Percentiles rank a stretch among this genome's conserved stretches.
Conservation (phyloP, 1,284 basidiomycete species). For the Tylopilus sp. region DNA sequence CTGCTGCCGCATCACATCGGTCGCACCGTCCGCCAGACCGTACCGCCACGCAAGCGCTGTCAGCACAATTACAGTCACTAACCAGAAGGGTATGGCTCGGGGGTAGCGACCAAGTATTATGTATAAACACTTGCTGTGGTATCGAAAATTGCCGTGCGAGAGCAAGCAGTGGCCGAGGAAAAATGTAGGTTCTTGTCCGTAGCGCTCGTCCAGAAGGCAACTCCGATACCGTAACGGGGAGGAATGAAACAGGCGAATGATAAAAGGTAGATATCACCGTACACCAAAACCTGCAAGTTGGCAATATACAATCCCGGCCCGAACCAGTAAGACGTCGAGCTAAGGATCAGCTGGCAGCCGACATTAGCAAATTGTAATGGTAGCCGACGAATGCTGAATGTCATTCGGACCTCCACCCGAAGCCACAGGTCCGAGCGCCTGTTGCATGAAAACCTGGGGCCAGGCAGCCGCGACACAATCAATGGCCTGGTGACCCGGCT, state of each 20-base stretch:
- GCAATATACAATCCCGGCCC: neutral
- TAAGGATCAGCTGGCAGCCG: neutral
- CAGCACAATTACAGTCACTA: neutral
- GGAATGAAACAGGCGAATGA: neutral
- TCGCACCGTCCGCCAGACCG: no score
- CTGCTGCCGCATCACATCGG: neutral
- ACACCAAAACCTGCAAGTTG: neutral
- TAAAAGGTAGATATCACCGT: neutral
- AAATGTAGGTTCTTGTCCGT: neutral
- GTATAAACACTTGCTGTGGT: neutral
- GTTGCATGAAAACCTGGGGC: neutral
- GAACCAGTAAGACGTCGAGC: neutral
- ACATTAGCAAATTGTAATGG: neutral
- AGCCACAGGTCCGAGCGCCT: neutral
- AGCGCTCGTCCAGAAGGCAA: neutral
- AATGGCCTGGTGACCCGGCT: no score
- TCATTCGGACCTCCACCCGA: neutral
- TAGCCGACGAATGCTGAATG: neutral
- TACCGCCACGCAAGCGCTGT: neutral
- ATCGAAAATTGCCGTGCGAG: neutral
- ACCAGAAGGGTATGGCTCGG: neutral
- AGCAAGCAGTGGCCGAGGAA: neutral
- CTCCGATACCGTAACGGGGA: neutral
- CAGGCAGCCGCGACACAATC: neutral
- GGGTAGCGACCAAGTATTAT: neutral